phyloP scores from a whole-genome alignment of 148 eudicot species.

The Dianthus caryophyllus region DNA sequence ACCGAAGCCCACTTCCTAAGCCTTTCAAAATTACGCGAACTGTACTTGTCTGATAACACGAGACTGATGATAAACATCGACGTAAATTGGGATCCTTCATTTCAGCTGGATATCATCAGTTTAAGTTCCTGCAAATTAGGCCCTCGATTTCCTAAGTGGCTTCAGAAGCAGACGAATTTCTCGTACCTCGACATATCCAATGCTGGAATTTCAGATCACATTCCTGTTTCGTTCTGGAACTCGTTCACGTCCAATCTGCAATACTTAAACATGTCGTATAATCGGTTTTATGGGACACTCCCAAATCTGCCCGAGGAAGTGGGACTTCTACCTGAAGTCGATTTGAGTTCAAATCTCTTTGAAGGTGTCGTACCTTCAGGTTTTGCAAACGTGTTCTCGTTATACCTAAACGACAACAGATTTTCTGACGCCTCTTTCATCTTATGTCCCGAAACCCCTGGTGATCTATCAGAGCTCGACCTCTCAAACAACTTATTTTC shows the following conservation, averaged over 20 bases:
- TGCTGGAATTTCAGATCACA: background rate
- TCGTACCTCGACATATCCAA: slow-evolving; percentile 5
- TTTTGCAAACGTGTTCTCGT: background rate
- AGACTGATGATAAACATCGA: background rate
- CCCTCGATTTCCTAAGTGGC: slow-evolving; percentile 17
- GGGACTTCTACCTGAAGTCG: background rate
- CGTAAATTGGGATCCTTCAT: slow-evolving; percentile 18
- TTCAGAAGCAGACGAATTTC: slow-evolving; percentile 1
- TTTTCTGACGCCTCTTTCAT: too few relatives aligned
- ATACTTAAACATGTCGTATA: slow-evolving; percentile 4
- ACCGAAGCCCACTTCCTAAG: slow-evolving; percentile 24
- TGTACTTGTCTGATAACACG: slow-evolving; percentile 24
- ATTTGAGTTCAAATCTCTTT: slow-evolving; percentile 21
- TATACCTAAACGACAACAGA: slow-evolving; percentile 23
- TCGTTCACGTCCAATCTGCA: background rate
- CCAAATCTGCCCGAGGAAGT: background rate
- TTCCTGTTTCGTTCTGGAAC: slow-evolving; percentile 11
- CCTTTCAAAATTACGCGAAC: slow-evolving; percentile 13
- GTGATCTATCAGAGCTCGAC: too few relatives aligned
- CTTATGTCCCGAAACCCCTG: too few relatives aligned
- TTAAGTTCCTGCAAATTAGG: slow-evolving; percentile 14
- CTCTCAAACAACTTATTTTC: too few relatives aligned
- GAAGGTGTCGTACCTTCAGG: slow-evolving; percentile 20
- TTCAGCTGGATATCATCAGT: background rate
- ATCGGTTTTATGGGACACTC: background rate